Percentiles rank a stretch among this genome's conserved stretches.
Conservation (phyloP, 2,329 filamentous ascomycete species). For the Chrysoporthe puriensis region DNA sequence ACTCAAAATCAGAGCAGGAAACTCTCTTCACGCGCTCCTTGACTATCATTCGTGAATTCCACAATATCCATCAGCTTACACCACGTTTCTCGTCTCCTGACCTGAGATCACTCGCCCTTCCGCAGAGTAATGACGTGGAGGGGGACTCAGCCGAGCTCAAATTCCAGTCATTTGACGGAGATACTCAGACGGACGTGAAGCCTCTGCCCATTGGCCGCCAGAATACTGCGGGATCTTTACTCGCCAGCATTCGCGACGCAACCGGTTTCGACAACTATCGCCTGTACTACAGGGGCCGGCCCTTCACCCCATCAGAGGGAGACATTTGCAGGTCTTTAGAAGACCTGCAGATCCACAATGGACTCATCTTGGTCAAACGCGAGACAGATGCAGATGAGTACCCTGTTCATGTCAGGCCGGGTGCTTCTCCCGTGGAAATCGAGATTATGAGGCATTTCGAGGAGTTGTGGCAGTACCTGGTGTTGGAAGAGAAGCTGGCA, state of each 20-base stretch:
- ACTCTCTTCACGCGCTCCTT: slow-evolving; percentile 71
- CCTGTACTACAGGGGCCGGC: slow-evolving; percentile 70
- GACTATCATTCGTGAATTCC: slow-evolving; percentile 68
- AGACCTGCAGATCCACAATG: slow-evolving; percentile 68
- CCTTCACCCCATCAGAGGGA: slow-evolving; percentile 63
- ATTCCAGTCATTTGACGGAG: slow-evolving; percentile 74
- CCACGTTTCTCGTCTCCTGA: slow-evolving; percentile 64
- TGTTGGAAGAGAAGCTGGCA: slow-evolving; percentile 71
- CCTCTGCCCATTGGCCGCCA: slow-evolving; percentile 67
- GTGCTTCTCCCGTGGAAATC: slow-evolving; percentile 68
- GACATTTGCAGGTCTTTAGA: slow-evolving; percentile 65
- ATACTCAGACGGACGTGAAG: slow-evolving; percentile 61
- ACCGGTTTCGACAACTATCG: slow-evolving; percentile 79
- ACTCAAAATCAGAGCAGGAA: slow-evolving; percentile 51
- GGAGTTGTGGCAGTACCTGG: slow-evolving; percentile 80
- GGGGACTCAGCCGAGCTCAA: slow-evolving; percentile 70
- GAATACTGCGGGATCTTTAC: slow-evolving; percentile 72
- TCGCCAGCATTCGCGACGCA: slow-evolving; percentile 66
- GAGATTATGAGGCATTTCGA: slow-evolving; percentile 83
- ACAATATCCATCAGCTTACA: slow-evolving; percentile 66
- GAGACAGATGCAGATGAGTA: slow-evolving; percentile 52
- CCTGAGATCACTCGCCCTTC: slow-evolving; percentile 55
- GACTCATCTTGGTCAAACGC: slow-evolving; percentile 68
- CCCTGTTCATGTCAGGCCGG: slow-evolving; percentile 51
- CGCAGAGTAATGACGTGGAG: slow-evolving; percentile 55